Evolutionary conservation across 768 basidiomycete genomes (phyloP), one percentile per base, ranked within the genome.

Genomic region (Mycena metata): DNA sequence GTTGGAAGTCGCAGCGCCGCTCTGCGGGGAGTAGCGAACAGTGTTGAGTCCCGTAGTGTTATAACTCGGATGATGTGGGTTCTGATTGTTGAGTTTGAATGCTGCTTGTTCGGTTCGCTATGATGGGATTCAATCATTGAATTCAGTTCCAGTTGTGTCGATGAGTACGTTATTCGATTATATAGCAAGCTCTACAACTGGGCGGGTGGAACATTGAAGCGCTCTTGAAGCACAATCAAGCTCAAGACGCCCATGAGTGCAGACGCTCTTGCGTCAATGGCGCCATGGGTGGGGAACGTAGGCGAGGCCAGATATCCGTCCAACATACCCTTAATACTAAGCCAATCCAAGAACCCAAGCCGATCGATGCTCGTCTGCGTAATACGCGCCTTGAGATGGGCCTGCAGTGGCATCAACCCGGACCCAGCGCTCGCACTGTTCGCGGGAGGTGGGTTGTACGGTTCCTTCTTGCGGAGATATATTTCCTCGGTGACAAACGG

Each of bases 401-500:
- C 23, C 36, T 69, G 70, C 2, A 72, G 67, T 16, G 70, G 67
- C 6, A 51, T 1, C 9, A 64, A 51, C 30, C 3, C 30, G 6
- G 30, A 30, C 30, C 30, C 30, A 6, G 30, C 30, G 3, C 3
- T 30, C 30, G 30, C 3, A 26, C 24, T 12, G 50, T 46, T 5
- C 49, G 47, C 15, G 26, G 60, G 66, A 11, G 70, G 70, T 15
- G 62, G 50, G 41, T 71, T 69, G 66, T 45, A 71, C 17, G 47
- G 46, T 1, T 51, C 43, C 39, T 71, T 69, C 50, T 64, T 67
- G 41, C 66, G 66, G 3, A 3, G 45, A 57, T 64, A 71, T 3
- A 71, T 45, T 26, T 68, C 70, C 3, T 68, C 66, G 16, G 67
- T 64, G 17, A 71, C 52, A 46, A 59, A 71, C 19, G 70, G 70